phyloP scores from a whole-genome alignment of 208 protist species.

The Acanthamoeba quina region DNA sequence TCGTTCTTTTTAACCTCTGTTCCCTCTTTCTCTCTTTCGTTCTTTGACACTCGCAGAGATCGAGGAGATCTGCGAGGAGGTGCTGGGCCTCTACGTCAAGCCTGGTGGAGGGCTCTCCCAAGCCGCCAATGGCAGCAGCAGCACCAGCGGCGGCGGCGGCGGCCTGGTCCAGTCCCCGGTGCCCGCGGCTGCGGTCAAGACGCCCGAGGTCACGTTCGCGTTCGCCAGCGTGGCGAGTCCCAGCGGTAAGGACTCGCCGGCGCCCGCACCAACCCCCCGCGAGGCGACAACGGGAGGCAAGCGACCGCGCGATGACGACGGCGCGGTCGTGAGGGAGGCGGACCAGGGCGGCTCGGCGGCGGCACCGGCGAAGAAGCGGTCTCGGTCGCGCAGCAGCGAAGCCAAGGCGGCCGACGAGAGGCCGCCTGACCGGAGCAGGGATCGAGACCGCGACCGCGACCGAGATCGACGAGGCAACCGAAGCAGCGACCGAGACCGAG shows the following conservation, averaged over 20 bases:
- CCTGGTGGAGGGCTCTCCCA: no score
- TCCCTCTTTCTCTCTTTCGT: neutral
- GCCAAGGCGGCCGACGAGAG: neutral
- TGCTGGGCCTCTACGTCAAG: constrained; percentile 5
- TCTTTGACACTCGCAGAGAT: neutral
- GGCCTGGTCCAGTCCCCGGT: no score
- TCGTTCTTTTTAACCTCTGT: neutral
- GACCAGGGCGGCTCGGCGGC: neutral
- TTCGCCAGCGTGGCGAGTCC: constrained; percentile 7
- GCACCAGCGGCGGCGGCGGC: no score
- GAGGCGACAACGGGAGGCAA: neutral
- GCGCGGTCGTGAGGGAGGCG: neutral
- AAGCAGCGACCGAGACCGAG: neutral
- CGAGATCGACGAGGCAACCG: neutral
- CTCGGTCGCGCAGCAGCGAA: neutral
- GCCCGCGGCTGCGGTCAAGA: neutral
- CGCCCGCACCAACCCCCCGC: neutral
- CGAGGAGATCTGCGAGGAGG: constrained; percentile 55
- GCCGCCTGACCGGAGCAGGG: neutral
- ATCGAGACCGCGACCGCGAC: neutral
- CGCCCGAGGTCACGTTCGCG: neutral
- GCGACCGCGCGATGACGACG: no score
- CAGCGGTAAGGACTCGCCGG: neutral
- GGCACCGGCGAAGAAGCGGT: neutral
- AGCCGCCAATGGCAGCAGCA: neutral